Evolutionary conservation across 257 asterid genomes (phyloP).

Genomic region (Plectranthus barbatus): DNA sequence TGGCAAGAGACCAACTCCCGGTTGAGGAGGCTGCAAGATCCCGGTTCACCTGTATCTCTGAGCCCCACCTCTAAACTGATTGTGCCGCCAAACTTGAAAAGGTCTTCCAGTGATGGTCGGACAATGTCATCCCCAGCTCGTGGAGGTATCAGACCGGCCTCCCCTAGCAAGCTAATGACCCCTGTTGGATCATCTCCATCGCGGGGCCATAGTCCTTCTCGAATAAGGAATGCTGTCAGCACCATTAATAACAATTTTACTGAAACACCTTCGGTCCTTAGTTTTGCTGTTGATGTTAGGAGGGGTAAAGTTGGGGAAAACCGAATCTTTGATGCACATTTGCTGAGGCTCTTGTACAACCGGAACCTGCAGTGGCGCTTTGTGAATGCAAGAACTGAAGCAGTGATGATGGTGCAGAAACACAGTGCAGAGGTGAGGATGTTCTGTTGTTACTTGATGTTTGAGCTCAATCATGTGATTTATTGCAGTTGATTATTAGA

Average conservation of each 20-base stretch:
- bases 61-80: slow-evolving; percentile 60
- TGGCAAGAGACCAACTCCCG: slow-evolving; percentile 96
- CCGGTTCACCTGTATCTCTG: slow-evolving; percentile 56
- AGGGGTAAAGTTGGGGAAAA: slow-evolving; percentile 93
- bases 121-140: slow-evolving; percentile 61
- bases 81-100: slow-evolving; percentile 50
- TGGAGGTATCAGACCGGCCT: slow-evolving; percentile 57
- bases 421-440: slow-evolving; percentile 69
- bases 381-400: slow-evolving; percentile 77
- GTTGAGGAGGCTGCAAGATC: slow-evolving; percentile 84
- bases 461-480: not conserved
- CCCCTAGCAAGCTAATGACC: slow-evolving; percentile 59
- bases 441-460: slow-evolving; percentile 3
- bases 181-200: slow-evolving; percentile 66
- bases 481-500: not conserved
- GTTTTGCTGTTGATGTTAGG: slow-evolving; percentile 91
- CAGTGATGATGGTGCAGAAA: slow-evolving; percentile 60
- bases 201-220: slow-evolving; percentile 67
- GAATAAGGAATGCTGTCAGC: slow-evolving; percentile 72
- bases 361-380: slow-evolving; percentile 93
- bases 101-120: slow-evolving; percentile 49
- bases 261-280: slow-evolving; percentile 86
- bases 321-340: slow-evolving; percentile 72
- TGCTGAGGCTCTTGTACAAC: slow-evolving; percentile 80
- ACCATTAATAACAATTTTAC: slow-evolving; percentile 51